Conservation (phyloP, 2,329 filamentous ascomycete genomes). For the Chaetomium globosum region DNA sequence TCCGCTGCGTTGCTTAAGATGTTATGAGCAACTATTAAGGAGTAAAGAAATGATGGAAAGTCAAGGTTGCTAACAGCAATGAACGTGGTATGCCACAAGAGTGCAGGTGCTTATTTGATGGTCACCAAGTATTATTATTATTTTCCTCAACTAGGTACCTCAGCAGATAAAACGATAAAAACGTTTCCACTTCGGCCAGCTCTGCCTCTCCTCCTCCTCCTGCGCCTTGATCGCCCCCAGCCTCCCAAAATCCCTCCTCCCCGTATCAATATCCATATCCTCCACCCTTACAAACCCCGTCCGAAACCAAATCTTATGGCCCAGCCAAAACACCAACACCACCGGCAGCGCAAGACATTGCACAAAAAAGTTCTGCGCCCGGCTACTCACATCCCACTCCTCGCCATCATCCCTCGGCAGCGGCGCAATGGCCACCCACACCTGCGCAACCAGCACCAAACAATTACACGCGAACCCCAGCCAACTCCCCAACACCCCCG, state of each 20-base stretch:
- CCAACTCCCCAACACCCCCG: constrained; percentile 66
- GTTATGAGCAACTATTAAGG: no score
- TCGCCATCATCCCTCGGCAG: constrained; percentile 32
- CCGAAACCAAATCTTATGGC: constrained; percentile 66
- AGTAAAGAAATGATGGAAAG: no score
- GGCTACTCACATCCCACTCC: constrained; percentile 41
- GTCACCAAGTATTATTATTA: not conserved
- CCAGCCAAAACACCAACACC: constrained; percentile 56
- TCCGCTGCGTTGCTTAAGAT: no score
- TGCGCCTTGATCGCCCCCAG: constrained; percentile 36
- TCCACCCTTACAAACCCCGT: constrained; percentile 57
- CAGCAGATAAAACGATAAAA: constrained; percentile 38
- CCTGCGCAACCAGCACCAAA: constrained; percentile 59
- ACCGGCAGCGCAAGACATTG: constrained; percentile 58
- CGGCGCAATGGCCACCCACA: constrained; percentile 47
- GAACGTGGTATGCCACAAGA: no score
- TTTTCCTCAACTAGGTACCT: no score
- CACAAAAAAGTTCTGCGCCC: constrained; percentile 54
- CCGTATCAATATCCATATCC: constrained; percentile 67
- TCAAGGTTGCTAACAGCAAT: no score
- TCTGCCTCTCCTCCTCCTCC: constrained; percentile 36
- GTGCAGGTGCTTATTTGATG: no score
- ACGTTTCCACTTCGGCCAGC: constrained; percentile 39
- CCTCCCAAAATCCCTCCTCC: constrained; percentile 34
- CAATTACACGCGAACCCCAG: constrained; percentile 62